phyloP scores from a whole-genome alignment of 139 green algal species.

The Spirogloea muscicola region DNA sequence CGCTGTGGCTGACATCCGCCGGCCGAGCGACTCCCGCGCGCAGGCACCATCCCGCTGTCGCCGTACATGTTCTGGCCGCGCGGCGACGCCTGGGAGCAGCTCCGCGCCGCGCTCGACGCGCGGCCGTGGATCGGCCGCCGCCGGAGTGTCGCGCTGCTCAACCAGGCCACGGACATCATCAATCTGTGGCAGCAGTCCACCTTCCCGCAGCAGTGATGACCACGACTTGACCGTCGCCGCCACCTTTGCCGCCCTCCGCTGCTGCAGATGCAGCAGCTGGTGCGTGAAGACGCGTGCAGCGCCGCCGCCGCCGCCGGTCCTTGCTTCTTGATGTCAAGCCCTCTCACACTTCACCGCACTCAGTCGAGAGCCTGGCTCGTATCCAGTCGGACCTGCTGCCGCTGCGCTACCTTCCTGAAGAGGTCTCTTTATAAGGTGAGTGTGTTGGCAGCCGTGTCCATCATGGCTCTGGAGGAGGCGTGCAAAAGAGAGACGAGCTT shows the following conservation, averaged over 20 bases:
- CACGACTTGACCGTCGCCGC: too few relatives aligned
- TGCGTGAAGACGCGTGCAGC: not conserved
- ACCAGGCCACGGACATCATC: conserved; percentile 32
- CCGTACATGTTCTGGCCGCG: conserved; percentile 46
- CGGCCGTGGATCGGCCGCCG: conserved; percentile 71
- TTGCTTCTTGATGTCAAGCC: not conserved
- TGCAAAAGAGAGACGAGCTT: too few relatives aligned
- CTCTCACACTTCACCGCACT: not conserved
- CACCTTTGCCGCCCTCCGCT: too few relatives aligned
- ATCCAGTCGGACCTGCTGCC: not conserved
- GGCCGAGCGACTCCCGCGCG: too few relatives aligned
- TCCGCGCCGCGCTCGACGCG: conserved; percentile 69
- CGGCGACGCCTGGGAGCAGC: conserved; percentile 88
- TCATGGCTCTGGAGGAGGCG: too few relatives aligned
- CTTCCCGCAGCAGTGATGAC: too few relatives aligned
- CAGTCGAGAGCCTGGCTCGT: not conserved
- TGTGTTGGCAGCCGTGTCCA: too few relatives aligned
- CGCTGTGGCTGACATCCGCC: too few relatives aligned
- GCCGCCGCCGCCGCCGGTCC: not conserved
- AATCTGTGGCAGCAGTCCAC: conserved; percentile 17
- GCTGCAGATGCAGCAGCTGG: too few relatives aligned
- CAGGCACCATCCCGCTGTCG: conserved; percentile 46
- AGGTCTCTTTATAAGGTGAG: too few relatives aligned
- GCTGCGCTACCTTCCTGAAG: not conserved
- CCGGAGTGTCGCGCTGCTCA: conserved; percentile 8